These are phyloP conservation scores for Baeospora myosura DNA, from an alignment of 1,284 basidiomycete genomes.

Conservation along the genomic window DNA sequence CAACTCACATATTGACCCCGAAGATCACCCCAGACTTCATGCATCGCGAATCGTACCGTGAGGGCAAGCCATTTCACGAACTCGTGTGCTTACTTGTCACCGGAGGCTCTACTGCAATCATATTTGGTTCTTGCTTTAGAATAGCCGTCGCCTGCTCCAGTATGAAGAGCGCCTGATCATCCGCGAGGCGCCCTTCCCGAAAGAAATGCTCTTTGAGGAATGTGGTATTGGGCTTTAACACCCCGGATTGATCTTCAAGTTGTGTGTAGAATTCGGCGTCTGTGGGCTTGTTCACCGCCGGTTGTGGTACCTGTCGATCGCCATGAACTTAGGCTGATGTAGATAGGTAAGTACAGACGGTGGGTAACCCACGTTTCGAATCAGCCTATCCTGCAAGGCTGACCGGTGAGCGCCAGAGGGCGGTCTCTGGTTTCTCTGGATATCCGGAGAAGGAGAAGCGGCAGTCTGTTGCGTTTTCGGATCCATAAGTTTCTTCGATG, in stretches of 20 bases:
- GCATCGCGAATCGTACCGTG: no score
- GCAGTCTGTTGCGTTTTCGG: no score
- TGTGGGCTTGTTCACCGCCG: slow-evolving; percentile 63
- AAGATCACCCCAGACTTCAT: not conserved
- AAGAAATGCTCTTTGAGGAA: slow-evolving; percentile 93
- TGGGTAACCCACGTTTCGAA: no score
- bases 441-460: no score
- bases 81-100: slow-evolving; percentile 93
- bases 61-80: no score
- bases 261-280: slow-evolving; percentile 77
- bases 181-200: slow-evolving; percentile 80
- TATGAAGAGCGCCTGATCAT: slow-evolving; percentile 86
- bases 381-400: no score
- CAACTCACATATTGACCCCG: not conserved
- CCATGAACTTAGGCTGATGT: no score
- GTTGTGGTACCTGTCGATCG: slow-evolving; percentile 53
- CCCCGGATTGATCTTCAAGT: slow-evolving; percentile 25
- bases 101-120: slow-evolving; percentile 83
- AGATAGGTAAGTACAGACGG: no score
- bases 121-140: slow-evolving; percentile 76
- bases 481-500: no score
- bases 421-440: no score
- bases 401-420: no score
- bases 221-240: slow-evolving; percentile 63
- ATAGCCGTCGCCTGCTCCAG: slow-evolving; percentile 73